Conservation (phyloP, 139 green algal species). For the Tetraselmis chui region DNA sequence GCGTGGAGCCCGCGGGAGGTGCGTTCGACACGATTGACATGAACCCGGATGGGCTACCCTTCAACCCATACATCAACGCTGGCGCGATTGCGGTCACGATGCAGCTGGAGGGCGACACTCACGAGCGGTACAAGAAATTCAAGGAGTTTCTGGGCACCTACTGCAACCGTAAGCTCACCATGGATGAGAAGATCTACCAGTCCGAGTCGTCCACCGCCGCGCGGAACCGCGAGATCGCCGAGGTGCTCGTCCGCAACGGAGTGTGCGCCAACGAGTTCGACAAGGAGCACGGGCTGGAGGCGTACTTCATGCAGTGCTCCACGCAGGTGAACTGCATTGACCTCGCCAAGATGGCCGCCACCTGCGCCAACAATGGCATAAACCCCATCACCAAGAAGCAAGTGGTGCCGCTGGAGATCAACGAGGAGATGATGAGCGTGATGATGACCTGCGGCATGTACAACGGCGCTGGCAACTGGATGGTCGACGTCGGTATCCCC, state of each 20-base stretch:
- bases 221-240: neutral
- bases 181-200: neutral
- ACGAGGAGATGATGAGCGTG: neutral
- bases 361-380: neutral
- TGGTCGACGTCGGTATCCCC: neutral
- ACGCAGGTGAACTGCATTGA: neutral
- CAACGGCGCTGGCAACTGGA: neutral
- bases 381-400: neutral
- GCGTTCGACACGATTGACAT: neutral
- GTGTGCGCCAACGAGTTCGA: neutral
- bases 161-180: neutral
- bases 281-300: neutral
- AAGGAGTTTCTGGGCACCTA: neutral
- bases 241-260: neutral
- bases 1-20: neutral
- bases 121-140: neutral
- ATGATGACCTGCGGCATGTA: neutral
- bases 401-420: neutral
- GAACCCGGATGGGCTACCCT: neutral
- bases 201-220: neutral
- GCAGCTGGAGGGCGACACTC: neutral
- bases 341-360: neutral
- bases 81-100: neutral
- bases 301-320: neutral
- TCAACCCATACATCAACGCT: neutral